Conservation (phyloP, 164 flowering plant genomes). For the Paratinospora sagittata region DNA sequence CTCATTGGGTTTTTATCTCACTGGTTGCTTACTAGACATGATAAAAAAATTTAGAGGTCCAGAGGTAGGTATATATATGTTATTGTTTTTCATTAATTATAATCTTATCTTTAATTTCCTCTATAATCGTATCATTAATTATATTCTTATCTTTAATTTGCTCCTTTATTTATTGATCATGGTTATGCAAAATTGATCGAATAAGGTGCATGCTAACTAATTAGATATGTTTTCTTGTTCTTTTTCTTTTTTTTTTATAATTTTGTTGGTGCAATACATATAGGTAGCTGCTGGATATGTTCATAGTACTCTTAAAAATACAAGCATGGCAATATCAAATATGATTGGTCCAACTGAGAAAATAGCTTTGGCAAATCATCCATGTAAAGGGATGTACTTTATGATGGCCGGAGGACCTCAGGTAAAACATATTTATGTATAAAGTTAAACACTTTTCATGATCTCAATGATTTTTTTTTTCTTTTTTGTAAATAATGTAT, state of each 20-base stretch:
- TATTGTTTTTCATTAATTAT: not conserved
- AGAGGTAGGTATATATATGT: slow-evolving; percentile 27
- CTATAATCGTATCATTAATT: no score
- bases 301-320: slow-evolving; percentile 25
- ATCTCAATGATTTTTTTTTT: no score
- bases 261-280: not conserved
- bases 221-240: not conserved
- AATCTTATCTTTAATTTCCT: no score
- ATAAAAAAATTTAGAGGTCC: slow-evolving; percentile 35
- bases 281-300: slow-evolving; percentile 31
- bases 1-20: slow-evolving; percentile 37
- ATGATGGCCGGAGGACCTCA: slow-evolving; percentile 35
- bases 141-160: not conserved
- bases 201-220: not conserved
- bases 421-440: no score
- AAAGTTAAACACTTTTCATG: no score
- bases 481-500: no score
- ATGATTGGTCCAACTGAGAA: slow-evolving; percentile 40
- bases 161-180: no score
- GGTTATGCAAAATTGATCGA: not conserved
- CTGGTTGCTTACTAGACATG: slow-evolving; percentile 31
- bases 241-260: no score
- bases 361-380: slow-evolving; percentile 34
- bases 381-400: slow-evolving; percentile 34
- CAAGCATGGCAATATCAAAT: slow-evolving; percentile 43